A percentile compares a stretch with the other conserved stretches of the same genome.
phyloP scores from a whole-genome alignment of 225 moss, liverwort and hornwort genomes.

The Polytrichum commune region DNA sequence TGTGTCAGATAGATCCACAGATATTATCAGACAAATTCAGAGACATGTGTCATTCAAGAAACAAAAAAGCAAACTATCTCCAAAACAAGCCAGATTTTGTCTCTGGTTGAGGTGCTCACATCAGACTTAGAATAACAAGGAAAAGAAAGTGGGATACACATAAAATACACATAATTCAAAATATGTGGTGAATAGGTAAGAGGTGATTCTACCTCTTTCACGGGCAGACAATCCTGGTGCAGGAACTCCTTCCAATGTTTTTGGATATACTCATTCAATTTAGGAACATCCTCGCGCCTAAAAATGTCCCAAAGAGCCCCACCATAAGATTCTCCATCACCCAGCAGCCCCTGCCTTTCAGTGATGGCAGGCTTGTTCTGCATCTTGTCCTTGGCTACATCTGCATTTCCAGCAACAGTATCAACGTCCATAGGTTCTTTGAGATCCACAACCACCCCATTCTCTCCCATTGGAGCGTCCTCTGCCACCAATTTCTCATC shows the following conservation, averaged over 20 bases:
- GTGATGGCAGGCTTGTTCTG: not conserved
- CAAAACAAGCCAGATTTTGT: not conserved
- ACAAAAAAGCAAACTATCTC: not conserved
- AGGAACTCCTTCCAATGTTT: slow-evolving; percentile 46
- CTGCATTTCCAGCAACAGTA: too few species aligned
- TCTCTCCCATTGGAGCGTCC: too few species aligned
- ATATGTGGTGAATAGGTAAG: not conserved
- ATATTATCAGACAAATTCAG: too few species aligned
- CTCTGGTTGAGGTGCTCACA: too few species aligned
- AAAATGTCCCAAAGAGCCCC: slow-evolving; percentile 73
- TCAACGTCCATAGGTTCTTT: too few species aligned
- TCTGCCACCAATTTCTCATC: too few species aligned
- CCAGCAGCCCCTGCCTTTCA: not conserved
- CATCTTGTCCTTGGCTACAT: not conserved
- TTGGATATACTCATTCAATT: slow-evolving; percentile 45
- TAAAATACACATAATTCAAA: too few species aligned
- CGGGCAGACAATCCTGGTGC: slow-evolving; percentile 42
- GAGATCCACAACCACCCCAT: too few species aligned
- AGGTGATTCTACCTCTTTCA: slow-evolving; percentile 24
- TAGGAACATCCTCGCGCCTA: slow-evolving; percentile 54
- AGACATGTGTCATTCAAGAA: not conserved
- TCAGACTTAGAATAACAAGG: too few species aligned
- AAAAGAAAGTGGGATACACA: too few species aligned
- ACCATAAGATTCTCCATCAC: slow-evolving; percentile 18
- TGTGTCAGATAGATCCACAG: too few species aligned